phyloP scores from a whole-genome alignment of 148 eudicot genomes.

The Fagopyrum esculentum region DNA sequence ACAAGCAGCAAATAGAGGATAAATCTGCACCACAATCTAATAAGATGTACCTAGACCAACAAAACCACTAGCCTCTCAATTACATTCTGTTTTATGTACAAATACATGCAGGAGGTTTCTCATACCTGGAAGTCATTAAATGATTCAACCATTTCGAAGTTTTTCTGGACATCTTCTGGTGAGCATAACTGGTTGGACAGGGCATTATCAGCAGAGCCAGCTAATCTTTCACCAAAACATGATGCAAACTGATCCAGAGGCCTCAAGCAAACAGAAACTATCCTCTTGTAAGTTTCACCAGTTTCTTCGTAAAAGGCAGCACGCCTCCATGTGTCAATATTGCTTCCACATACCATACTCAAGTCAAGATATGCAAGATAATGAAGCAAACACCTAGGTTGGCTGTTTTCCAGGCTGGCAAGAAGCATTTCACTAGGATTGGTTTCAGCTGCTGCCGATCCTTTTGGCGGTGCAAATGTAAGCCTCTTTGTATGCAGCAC shows the following conservation, averaged over 20 bases:
- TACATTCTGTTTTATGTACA: not conserved
- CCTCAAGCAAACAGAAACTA: conserved; percentile 54
- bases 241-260: conserved; percentile 67
- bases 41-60: not conserved
- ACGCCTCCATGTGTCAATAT: conserved; percentile 81
- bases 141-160: conserved; percentile 45
- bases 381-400: conserved; percentile 55
- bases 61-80: not conserved
- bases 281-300: conserved; percentile 86
- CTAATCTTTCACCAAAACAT: conserved; percentile 54
- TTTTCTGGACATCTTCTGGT: conserved; percentile 34
- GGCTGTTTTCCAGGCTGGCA: conserved; percentile 63
- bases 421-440: conserved; percentile 83
- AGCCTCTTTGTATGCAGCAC: conserved; percentile 78
- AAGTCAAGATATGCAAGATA: conserved; percentile 90
- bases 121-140: conserved; percentile 77
- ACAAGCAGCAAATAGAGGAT: not conserved
- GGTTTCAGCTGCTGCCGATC: conserved; percentile 77
- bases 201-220: conserved; percentile 37
- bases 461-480: conserved; percentile 81
- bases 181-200: conserved; percentile 58
- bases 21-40: not conserved
- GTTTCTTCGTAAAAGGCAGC: conserved; percentile 92
- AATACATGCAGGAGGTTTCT: not conserved
- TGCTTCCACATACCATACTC: conserved; percentile 80